Conservation (phyloP, 768 basidiomycete genomes). For the Hortiboletus campestris region DNA sequence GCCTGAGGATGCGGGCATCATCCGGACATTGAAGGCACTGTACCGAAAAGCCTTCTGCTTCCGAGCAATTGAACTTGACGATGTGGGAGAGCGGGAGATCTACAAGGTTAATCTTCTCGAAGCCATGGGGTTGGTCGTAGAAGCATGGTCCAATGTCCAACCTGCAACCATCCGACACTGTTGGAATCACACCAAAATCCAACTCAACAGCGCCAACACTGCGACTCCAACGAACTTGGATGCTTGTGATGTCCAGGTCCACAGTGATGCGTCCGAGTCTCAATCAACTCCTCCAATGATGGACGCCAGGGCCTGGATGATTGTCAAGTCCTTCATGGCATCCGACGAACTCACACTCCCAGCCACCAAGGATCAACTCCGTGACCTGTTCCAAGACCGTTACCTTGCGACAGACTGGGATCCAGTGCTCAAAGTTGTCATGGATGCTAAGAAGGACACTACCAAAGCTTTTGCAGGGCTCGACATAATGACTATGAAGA, state of each 20-base stretch:
- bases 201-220: not conserved
- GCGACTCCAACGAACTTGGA: too few species aligned
- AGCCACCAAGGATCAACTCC: too few species aligned
- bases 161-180: not conserved
- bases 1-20: not conserved
- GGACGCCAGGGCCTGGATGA: not conserved
- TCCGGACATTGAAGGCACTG: constrained; percentile 36
- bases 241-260: too few species aligned
- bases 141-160: constrained; percentile 1
- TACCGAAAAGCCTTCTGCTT: constrained; percentile 15
- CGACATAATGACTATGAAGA: not conserved
- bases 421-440: too few species aligned
- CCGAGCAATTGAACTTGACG: not conserved
- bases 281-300: not conserved
- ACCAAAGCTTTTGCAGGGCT: too few species aligned
- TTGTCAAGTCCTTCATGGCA: not conserved
- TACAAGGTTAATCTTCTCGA: constrained; percentile 9
- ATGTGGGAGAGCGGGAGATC: not conserved
- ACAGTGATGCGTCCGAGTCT: too few species aligned
- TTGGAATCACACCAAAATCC: not conserved
- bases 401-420: too few species aligned
- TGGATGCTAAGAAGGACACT: too few species aligned
- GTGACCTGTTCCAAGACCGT: too few species aligned
- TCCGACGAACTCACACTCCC: too few species aligned
- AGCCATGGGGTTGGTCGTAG: not conserved